Conservation (phyloP, 495 filamentous ascomycete genomes). For the Ramalina intermedia region DNA sequence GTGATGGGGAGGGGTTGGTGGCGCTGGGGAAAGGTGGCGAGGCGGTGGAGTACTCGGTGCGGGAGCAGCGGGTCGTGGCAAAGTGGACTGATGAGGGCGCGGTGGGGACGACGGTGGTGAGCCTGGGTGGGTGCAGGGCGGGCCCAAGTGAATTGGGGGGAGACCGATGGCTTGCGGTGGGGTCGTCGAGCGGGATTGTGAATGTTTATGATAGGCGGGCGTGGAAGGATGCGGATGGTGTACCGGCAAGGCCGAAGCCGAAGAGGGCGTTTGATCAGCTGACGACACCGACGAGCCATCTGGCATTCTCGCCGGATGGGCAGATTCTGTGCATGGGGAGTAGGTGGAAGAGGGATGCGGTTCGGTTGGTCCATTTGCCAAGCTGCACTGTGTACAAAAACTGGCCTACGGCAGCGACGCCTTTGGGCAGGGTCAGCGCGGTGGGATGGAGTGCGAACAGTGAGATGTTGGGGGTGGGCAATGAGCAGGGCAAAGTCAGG, state of each 20-base stretch:
- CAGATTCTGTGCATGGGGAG: constrained; percentile 78
- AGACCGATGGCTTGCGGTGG: constrained; percentile 78
- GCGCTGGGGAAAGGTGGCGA: constrained; percentile 77
- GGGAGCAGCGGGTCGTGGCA: constrained; percentile 47
- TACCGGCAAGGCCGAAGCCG: constrained; percentile 53
- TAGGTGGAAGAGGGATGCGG: constrained; percentile 71
- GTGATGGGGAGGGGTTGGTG: constrained; percentile 58
- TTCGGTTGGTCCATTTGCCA: constrained; percentile 81
- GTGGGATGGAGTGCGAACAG: constrained; percentile 62
- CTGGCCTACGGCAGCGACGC: constrained; percentile 87
- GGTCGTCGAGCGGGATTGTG: constrained; percentile 69
- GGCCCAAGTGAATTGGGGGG: constrained; percentile 50
- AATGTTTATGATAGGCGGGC: constrained; percentile 79
- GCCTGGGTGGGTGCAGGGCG: constrained; percentile 50
- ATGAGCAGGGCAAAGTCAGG: constrained; percentile 71
- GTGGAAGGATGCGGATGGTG: constrained; percentile 35
- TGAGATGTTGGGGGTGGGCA: constrained; percentile 66
- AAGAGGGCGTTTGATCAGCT: constrained; percentile 64
- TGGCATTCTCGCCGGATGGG: constrained; percentile 74
- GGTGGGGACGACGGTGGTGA: constrained; percentile 68
- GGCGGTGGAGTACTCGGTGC: constrained; percentile 78
- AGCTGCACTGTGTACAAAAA: constrained; percentile 88
- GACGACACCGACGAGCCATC: constrained; percentile 61
- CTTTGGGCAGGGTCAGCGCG: constrained; percentile 68
- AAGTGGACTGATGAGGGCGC: constrained; percentile 87